phyloP scores from a whole-genome alignment of 495 filamentous ascomycete genomes.

The Daldinia grandis region DNA sequence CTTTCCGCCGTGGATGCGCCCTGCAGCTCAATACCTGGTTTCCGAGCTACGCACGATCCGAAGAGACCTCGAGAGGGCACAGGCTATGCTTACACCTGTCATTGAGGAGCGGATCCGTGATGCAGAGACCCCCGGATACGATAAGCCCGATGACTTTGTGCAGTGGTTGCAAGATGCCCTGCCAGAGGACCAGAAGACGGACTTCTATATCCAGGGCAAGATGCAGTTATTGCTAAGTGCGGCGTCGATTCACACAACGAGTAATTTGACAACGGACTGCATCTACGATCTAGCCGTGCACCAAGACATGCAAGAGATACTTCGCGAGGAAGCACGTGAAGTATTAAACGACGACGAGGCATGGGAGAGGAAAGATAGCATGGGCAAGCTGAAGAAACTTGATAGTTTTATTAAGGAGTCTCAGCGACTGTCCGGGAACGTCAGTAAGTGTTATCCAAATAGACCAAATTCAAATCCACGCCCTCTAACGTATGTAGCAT shows the following conservation, averaged over 20 bases:
- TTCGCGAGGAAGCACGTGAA: constrained; percentile 58
- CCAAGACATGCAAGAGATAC: constrained; percentile 58
- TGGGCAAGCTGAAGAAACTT: constrained; percentile 57
- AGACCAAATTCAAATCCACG: neutral
- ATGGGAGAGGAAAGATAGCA: constrained; percentile 50
- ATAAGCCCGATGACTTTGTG: constrained; percentile 46
- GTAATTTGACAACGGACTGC: constrained; percentile 48
- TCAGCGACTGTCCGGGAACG: constrained; percentile 53
- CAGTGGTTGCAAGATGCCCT: constrained; percentile 49
- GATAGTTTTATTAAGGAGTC: constrained; percentile 66
- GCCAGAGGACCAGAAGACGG: constrained; percentile 44
- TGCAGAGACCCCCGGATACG: constrained; percentile 37
- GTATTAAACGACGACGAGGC: constrained; percentile 50
- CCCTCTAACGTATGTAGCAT: constrained; percentile 30
- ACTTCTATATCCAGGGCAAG: constrained; percentile 44
- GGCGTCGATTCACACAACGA: constrained; percentile 50
- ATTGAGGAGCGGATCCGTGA: constrained; percentile 46
- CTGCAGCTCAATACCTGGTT: constrained; percentile 43
- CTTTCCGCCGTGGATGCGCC: constrained; percentile 50
- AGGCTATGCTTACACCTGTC: constrained; percentile 43
- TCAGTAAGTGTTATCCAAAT: constrained; percentile 46
- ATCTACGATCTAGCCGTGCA: constrained; percentile 59
- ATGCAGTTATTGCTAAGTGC: constrained; percentile 48
- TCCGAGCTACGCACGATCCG: constrained; percentile 45
- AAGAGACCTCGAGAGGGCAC: constrained; percentile 41